These are phyloP conservation scores for Chaetomiaceae sp. DNA, from an alignment of 2,329 filamentous ascomycete genomes.

Conservation along the genomic window DNA sequence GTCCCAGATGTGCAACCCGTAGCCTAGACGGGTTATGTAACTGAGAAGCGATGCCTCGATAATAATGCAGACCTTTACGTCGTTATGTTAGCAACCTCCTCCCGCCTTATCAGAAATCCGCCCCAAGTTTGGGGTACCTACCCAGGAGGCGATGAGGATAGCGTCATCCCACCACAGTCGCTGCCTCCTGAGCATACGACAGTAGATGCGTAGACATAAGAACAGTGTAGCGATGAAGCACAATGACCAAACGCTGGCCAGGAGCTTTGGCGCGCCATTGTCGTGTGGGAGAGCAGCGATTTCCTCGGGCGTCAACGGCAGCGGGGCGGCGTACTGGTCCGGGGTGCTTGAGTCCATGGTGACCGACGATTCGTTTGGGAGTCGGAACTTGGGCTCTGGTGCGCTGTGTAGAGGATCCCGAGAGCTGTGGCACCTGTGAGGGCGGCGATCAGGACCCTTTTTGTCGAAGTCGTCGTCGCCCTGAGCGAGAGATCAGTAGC, in stretches of 20 bases:
- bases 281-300: slow-evolving; percentile 20
- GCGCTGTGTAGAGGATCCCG: too few relatives aligned
- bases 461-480: too few relatives aligned
- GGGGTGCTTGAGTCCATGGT: too few relatives aligned
- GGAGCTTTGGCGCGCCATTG: slow-evolving; percentile 15
- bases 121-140: background rate
- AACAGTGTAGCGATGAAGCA: slow-evolving; percentile 17
- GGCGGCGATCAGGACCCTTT: too few relatives aligned
- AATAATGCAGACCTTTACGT: slow-evolving; percentile 13
- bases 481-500: too few relatives aligned
- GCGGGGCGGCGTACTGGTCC: too few relatives aligned
- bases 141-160: slow-evolving; percentile 25
- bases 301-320: background rate
- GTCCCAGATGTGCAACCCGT: slow-evolving; percentile 26
- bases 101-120: background rate
- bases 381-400: too few relatives aligned
- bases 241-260: slow-evolving; percentile 22
- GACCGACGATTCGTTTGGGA: too few relatives aligned
- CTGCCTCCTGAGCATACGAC: slow-evolving; percentile 22
- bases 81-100: background rate
- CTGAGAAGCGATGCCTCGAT: slow-evolving; percentile 17
- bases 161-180: slow-evolving; percentile 27
- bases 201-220: slow-evolving; percentile 24
- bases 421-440: too few relatives aligned
- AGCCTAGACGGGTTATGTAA: slow-evolving; percentile 20